Evolutionary conservation across 2,329 filamentous ascomycete genomes (phyloP).

Genomic region (Sporothrix phasma): DNA sequence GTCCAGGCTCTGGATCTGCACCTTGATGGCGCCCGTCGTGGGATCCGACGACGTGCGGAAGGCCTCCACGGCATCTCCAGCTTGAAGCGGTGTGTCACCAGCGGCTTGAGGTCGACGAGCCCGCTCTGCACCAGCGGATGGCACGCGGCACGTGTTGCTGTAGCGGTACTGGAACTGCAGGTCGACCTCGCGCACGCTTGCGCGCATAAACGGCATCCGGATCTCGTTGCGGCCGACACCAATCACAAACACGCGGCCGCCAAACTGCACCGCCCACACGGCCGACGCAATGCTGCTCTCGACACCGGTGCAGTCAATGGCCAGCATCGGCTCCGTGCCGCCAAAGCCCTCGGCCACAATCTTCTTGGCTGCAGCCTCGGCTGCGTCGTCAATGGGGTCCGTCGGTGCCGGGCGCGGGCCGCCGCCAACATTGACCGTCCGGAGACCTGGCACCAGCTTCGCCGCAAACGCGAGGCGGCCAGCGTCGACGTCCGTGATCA

Average conservation of each 20-base stretch:
- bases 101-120: conserved; percentile 66
- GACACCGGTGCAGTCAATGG: conserved; percentile 89
- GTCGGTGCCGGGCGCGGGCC: not conserved
- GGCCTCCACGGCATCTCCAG: conserved; percentile 81
- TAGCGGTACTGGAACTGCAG: conserved; percentile 96
- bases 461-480: conserved; percentile 77
- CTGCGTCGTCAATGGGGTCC: conserved; percentile 35
- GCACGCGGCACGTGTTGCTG: conserved; percentile 89
- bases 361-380: conserved; percentile 60
- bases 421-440: conserved; percentile 65
- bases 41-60: conserved; percentile 83
- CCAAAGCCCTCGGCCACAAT: conserved; percentile 60
- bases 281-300: conserved; percentile 79
- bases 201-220: conserved; percentile 88
- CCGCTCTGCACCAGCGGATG: conserved; percentile 75
- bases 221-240: conserved; percentile 94
- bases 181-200: conserved; percentile 85
- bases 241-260: conserved; percentile 93
- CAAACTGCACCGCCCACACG: conserved; percentile 87
- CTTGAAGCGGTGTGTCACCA: conserved; percentile 81
- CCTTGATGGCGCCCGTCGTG: conserved; percentile 93
- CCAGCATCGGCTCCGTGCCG: conserved; percentile 69
- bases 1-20: conserved; percentile 72
- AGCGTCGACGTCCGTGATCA: conserved; percentile 91
- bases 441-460: conserved; percentile 66